phyloP scores from a whole-genome alignment of 805 yeast genomes.

The Saturnispora serradocipensis region DNA sequence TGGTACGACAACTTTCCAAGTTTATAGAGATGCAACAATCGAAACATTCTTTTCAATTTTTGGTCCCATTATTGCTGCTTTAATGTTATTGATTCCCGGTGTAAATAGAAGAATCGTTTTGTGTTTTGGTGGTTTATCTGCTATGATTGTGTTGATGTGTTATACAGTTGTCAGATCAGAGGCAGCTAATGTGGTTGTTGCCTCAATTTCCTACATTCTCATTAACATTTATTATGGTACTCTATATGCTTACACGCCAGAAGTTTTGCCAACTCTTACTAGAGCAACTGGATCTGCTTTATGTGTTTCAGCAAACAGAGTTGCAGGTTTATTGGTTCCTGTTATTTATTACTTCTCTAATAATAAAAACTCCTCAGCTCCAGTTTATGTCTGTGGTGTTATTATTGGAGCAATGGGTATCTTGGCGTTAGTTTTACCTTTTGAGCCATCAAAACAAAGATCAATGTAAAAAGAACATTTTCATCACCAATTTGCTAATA shows the following conservation, averaged over 20 bases:
- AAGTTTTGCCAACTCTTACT: slow-evolving; percentile 43
- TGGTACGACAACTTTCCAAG: slow-evolving; percentile 30
- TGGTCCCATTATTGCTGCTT: slow-evolving; percentile 48
- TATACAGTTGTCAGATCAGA: slow-evolving; percentile 53
- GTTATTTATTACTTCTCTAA: slow-evolving; percentile 44
- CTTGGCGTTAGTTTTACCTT: slow-evolving; percentile 38
- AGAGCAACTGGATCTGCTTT: slow-evolving; percentile 55
- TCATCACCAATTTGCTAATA: neutral
- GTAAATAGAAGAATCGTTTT: slow-evolving; percentile 53
- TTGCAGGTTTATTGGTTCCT: slow-evolving; percentile 50
- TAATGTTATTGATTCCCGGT: slow-evolving; percentile 22
- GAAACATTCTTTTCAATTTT: slow-evolving; percentile 38
- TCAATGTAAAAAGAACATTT: slow-evolving; percentile 18
- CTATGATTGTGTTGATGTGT: slow-evolving; percentile 52
- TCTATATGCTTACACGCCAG: slow-evolving; percentile 59
- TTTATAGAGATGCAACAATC: slow-evolving; percentile 41
- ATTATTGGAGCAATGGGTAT: slow-evolving; percentile 40
- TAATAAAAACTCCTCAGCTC: slow-evolving; percentile 41
- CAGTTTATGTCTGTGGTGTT: slow-evolving; percentile 54
- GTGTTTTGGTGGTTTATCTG: slow-evolving; percentile 39
- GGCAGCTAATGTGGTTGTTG: slow-evolving; percentile 43
- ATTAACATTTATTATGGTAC: slow-evolving; percentile 47
- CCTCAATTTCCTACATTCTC: slow-evolving; percentile 40
- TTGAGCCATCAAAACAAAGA: slow-evolving; percentile 37
- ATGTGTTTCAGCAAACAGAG: slow-evolving; percentile 45